phyloP scores from a whole-genome alignment of 2,329 filamentous ascomycete species.

The Aspergillus bombycis region DNA sequence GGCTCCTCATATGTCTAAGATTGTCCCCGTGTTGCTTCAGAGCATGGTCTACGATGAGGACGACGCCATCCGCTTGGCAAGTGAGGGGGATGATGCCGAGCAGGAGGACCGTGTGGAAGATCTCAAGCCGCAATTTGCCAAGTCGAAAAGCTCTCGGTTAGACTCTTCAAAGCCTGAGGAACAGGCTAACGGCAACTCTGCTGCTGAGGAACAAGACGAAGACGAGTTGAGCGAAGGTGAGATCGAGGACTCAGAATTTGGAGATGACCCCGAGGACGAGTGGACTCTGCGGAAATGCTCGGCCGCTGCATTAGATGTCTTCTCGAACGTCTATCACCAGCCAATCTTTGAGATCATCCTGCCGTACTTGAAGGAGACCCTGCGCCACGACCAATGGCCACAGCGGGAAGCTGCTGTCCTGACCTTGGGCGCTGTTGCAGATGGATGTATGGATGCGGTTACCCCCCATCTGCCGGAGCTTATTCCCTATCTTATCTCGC shows the following conservation, averaged over 20 bases:
- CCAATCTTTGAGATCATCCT: conserved; percentile 89
- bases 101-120: conserved; percentile 88
- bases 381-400: conserved; percentile 87
- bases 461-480: conserved; percentile 88
- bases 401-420: conserved; percentile 92
- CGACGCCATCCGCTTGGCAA: conserved; percentile 82
- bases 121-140: conserved; percentile 89
- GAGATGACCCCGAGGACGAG: conserved; percentile 78
- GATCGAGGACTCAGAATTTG: conserved; percentile 73
- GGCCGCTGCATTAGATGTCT: conserved; percentile 89
- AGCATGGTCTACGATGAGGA: conserved; percentile 98
- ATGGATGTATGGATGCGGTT: conserved; percentile 89
- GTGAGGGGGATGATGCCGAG: conserved; percentile 85
- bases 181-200: conserved; percentile 43
- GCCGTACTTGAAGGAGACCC: conserved; percentile 87
- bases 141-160: conserved; percentile 63
- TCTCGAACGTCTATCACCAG: conserved; percentile 85
- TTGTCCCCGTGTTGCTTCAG: conserved; percentile 86
- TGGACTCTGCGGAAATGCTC: conserved; percentile 98
- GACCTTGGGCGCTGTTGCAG: conserved; percentile 89
- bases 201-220: conserved; percentile 58
- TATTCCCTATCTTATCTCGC: conserved; percentile 83
- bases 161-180: conserved; percentile 54
- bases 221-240: conserved; percentile 87
- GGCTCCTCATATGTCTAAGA: conserved; percentile 76